Evolutionary conservation across 208 protist species (phyloP), one percentile per base, ranked within the genome.

Genomic region (Trypanosoma avium): DNA sequence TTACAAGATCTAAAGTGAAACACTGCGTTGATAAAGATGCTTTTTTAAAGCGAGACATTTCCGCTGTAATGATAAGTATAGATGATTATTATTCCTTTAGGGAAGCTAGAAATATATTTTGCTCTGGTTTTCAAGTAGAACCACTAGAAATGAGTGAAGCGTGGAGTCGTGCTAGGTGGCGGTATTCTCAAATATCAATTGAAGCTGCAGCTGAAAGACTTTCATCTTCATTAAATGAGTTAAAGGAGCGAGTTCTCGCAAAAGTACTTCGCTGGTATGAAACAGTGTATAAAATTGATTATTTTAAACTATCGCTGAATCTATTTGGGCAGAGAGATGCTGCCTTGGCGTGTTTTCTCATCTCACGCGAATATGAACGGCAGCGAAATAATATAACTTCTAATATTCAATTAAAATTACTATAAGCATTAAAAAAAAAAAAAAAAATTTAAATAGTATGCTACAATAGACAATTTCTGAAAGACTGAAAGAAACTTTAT

Each of bases 291-390:
- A 36, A 47, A 5, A 49, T 81, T 22, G 52, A 79, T 42, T 83
- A 76, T 56, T 75, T 81, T 36, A 49, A 77, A 24, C 36, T 71
- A 38, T 91, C 84, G 0, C 67, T 66, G 27, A 35, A 67, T 56
- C 33, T 91, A 0, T 87, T 91, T 48, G 84, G 84, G 3, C 66
- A 77, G 30, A 52, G 63, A 6, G 49, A 70, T 30, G 68, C 59
- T 22, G 75, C 84, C 5, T 49, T 55, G 27, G 49, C 70, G 21
- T 74, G 85, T 19, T 86, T 75, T 69, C 27, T 59, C 21, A 58
- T 79, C n/a, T 61, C 79, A 4, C 61, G 63, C 1, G 59, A 76
- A 30, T 70, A 66, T 52, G 58, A 72, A 40, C 43, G 58, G 30
- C 15, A 30, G 12, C 58, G 49, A 22, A 53, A 29, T 29, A 54